Base-by-base conservation (phyloP, 2,329 filamentous ascomycete species). In the Fusarium xyrophilum region DNA sequence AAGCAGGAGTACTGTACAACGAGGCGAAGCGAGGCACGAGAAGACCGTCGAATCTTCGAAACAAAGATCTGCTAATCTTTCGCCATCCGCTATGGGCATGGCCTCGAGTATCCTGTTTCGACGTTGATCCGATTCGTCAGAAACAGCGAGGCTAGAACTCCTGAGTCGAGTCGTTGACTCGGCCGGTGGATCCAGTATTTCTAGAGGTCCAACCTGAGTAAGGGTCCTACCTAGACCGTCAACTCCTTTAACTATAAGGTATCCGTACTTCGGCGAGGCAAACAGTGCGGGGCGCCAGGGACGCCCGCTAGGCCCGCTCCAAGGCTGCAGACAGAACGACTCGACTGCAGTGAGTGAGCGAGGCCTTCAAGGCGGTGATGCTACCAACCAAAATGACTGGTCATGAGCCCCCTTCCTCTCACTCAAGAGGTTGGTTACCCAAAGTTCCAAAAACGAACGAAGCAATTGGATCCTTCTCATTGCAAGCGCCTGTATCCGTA, bases 81-180 rank as follows among this genome's bases (percentile, higher is more conserved):
- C 27, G 67, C 67, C 67, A 51, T 69, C 51, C 47, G 36, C 63
- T 43, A 33, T 55, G 19, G 46, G 35, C 28, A 38, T 47, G 43
- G 48, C 40, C 43, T 47, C 43, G 28, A 30, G 23, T 23, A 28
- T 55, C 47, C 52, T n/a, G n/a, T n/a, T n/a, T n/a, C n/a, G n/a
- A n/a, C 39, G 17, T 47, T n/a, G 39, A 65, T 70, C 68, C 68
- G 67, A 68, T 70, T 70, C 63, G 67, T 36, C 51, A 12, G 54
- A 30, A 50, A 32, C 17, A 35, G 39, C 50, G 35, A 56, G 56
- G 42, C 65, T 51, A 58, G 59, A 57, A 56, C 67, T 68, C 67
- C 67, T 70, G 67, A 68, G 61, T 70, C 67, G 67, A 70, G 65
- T 70, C 56, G 67, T 65, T 56, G 52, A 42, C 23, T 48, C 40